A percentile compares a stretch with the other conserved stretches of the same genome.
phyloP scores from a whole-genome alignment of 495 filamentous ascomycete species.

The Tuber aestivum region DNA sequence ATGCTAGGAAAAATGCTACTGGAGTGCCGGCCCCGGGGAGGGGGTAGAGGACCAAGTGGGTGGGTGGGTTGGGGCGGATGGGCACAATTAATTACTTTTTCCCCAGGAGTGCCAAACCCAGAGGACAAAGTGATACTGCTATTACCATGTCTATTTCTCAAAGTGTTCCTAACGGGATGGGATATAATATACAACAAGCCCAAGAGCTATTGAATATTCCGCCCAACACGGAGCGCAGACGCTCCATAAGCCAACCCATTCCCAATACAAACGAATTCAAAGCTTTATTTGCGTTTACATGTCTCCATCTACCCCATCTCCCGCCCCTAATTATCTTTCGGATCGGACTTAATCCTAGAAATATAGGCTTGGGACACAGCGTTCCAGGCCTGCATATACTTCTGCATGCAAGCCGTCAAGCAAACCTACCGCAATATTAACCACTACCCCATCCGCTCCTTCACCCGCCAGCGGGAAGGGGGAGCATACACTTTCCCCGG shows the following conservation, averaged over 20 bases:
- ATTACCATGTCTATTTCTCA: neutral
- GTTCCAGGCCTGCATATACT: constrained; percentile 95
- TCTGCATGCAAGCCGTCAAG: constrained; percentile 86
- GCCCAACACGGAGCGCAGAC: neutral
- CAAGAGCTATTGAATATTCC: neutral
- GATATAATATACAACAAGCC: neutral
- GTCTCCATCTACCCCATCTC: constrained; percentile 11
- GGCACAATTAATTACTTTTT: neutral
- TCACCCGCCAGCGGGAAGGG: neutral
- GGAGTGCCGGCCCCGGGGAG: constrained; percentile 5
- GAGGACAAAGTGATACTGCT: neutral
- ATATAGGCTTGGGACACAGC: constrained; percentile 71
- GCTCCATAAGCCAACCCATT: neutral
- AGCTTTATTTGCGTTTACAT: neutral
- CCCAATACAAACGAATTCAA: neutral
- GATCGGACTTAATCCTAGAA: constrained; percentile 61
- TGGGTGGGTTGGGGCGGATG: neutral
- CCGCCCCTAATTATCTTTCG: constrained; percentile 45
- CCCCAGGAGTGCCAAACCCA: neutral
- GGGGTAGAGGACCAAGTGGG: neutral
- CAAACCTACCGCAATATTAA: constrained; percentile 50
- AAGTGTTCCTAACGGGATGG: neutral
- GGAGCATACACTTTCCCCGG: constrained; percentile 52
- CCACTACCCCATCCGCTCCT: neutral
- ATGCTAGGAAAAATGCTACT: constrained; percentile 33